A percentile compares a stretch with the other conserved stretches of the same genome.
Conservation (phyloP, 345 rosid species). For the Moricandia arvensis region DNA sequence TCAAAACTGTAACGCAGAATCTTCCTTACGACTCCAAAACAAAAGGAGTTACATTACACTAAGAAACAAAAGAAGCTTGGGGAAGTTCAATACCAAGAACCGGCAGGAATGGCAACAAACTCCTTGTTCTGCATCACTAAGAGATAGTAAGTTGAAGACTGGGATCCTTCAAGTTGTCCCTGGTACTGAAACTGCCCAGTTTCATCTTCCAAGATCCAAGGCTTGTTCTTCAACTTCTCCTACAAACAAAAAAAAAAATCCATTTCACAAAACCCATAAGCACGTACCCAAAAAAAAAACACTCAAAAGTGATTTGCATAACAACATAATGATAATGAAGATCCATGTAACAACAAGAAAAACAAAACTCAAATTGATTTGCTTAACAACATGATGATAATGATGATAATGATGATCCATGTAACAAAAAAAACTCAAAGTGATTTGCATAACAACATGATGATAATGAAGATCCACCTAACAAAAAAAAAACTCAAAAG, state of each 20-base stretch:
- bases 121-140: slow-evolving; percentile 84
- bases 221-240: slow-evolving; percentile 94
- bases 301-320: not conserved
- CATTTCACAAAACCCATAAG: not conserved
- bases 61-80: not conserved
- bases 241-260: slow-evolving; percentile 13
- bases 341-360: no score
- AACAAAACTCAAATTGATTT: not conserved
- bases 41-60: not conserved
- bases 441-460: not conserved
- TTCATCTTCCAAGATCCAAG: slow-evolving; percentile 96
- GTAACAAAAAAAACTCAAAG: not conserved
- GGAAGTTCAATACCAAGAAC: slow-evolving; percentile 65
- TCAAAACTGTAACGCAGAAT: not conserved
- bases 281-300: not conserved
- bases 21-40: not conserved
- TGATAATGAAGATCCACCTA: not conserved
- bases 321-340: not conserved
- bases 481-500: not conserved
- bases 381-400: not conserved
- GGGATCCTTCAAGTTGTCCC: slow-evolving; percentile 95
- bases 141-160: slow-evolving; percentile 90
- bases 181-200: slow-evolving; percentile 94
- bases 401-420: not conserved
- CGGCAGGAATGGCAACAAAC: slow-evolving; percentile 88